These are phyloP conservation scores for Beauveria bassiana DNA, from an alignment of 2,329 filamentous ascomycete genomes.

Conservation along the genomic window DNA sequence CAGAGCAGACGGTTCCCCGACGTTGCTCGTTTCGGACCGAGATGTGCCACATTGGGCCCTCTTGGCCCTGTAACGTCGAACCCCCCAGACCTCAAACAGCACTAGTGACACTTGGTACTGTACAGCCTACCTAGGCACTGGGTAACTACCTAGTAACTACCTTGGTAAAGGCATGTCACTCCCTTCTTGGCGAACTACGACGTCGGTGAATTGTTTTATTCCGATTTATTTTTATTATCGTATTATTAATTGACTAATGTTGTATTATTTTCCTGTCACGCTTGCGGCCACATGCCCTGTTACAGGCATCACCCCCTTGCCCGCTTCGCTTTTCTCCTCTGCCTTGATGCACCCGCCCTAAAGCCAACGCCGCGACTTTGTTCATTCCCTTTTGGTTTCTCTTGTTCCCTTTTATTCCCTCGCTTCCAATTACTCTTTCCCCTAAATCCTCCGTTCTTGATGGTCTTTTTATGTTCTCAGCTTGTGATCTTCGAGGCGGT, in stretches of 20 bases:
- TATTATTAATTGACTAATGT: not conserved
- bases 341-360: not conserved
- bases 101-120: not conserved
- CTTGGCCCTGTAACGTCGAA: not conserved
- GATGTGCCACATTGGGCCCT: not conserved
- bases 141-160: too few species aligned
- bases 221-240: not conserved
- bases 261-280: too few species aligned
- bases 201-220: not conserved
- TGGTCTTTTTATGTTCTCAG: not conserved
- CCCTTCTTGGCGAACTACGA: not conserved
- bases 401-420: not conserved
- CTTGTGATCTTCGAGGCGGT: not conserved
- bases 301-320: not conserved
- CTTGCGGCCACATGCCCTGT: too few species aligned
- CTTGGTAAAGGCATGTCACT: too few species aligned
- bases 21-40: slow-evolving; percentile 4
- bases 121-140: not conserved
- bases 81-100: slow-evolving; percentile 1
- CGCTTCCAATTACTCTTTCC: not conserved
- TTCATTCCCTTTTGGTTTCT: not conserved
- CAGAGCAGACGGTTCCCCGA: not conserved
- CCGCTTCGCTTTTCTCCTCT: not conserved
- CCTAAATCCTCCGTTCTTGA: not conserved
- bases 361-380: not conserved